These are phyloP conservation scores for Gaertneriomyces sp. DNA, from an alignment of 192 early-diverging fungal species.

Conservation along the genomic window DNA sequence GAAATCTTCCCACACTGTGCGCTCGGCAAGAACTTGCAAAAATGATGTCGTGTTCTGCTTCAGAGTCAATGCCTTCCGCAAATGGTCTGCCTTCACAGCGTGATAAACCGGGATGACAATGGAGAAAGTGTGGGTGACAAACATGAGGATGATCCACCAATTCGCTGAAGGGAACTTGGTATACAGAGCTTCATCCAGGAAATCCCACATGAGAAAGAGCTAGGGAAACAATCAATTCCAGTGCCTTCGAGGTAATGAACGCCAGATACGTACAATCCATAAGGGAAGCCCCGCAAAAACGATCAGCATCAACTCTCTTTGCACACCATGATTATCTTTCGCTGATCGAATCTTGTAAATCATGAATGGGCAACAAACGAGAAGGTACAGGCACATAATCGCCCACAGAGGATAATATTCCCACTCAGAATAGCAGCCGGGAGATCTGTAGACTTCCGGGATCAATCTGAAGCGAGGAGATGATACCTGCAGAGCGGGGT, in stretches of 20 bases:
- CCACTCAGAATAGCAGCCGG: slow-evolving; percentile 12
- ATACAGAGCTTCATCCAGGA: neutral
- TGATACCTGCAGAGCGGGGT: neutral
- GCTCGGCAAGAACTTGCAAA: slow-evolving; percentile 17
- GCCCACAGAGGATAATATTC: slow-evolving; percentile 3
- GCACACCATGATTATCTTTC: slow-evolving; percentile 20
- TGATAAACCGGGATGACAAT: slow-evolving; percentile 8
- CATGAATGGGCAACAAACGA: slow-evolving; percentile 15
- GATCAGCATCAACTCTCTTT: slow-evolving; percentile 11
- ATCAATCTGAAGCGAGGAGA: neutral
- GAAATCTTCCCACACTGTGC: slow-evolving; percentile 20
- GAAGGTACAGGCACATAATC: neutral
- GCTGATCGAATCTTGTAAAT: slow-evolving; percentile 15
- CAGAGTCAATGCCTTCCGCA: slow-evolving; percentile 4
- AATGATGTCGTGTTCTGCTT: slow-evolving; percentile 27
- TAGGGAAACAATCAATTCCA: neutral
- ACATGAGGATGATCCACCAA: slow-evolving; percentile 8
- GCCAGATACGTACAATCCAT: slow-evolving; percentile 6
- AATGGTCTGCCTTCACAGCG: slow-evolving; percentile 4
- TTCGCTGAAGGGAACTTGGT: neutral
- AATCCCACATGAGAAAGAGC: slow-evolving; percentile 9
- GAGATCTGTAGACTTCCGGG: neutral
- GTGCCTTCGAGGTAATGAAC: neutral
- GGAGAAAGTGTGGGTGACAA: slow-evolving; percentile 11
- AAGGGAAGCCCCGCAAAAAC: neutral